Base-by-base conservation (phyloP, 2,329 filamentous ascomycete genomes). In the Paramyrothecium roridum region DNA sequence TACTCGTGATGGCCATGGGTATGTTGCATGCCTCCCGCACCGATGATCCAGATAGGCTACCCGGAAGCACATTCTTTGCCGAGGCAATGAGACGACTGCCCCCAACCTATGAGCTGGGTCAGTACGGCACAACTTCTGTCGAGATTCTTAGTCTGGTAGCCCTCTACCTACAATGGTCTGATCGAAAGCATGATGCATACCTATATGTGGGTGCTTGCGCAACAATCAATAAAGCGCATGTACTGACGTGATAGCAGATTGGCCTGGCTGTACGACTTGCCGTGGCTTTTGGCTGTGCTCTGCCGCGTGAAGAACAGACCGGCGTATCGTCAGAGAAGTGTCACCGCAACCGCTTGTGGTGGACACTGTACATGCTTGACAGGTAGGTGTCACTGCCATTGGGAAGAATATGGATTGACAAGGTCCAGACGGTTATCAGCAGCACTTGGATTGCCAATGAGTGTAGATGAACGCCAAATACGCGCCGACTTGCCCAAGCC, bases 361-460 rank as follows among this genome's bases (percentile, higher is more conserved):
- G 66, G 66, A 68, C 66, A 7, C 61, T 57, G 2, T 68, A 66
- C 23, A 67, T 68, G 60, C 52, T 67, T n/a, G 66, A 68, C 19
- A 57, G 65, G 65, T 67, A 58, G 19, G 56, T 34, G 3, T 3
- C 13, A 8, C 17, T 23, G 10, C 3, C 13, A 2, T 6, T 20
- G 11, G 8, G 4, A 16, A 4, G 6, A 21, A 16, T 16, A 10
- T 17, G 20, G 3, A 43, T 21, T 40, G 8, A 4, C 13, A 10
- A 4, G 10, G 26, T 10, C 1, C 23, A 66, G 65, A 12, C 65
- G 66, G 11, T 56, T 67, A 17, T 67, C 65, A 2, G 63, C 65
- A 10, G 63, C 56, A 0, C 59, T 68, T 8, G 66, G 66, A 0
- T 52, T 67, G 3, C 66, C 66, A 2, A 60, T 60, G 19, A 64